phyloP scores from a whole-genome alignment of 2,329 filamentous ascomycete genomes.

The Blumeria hordei region DNA sequence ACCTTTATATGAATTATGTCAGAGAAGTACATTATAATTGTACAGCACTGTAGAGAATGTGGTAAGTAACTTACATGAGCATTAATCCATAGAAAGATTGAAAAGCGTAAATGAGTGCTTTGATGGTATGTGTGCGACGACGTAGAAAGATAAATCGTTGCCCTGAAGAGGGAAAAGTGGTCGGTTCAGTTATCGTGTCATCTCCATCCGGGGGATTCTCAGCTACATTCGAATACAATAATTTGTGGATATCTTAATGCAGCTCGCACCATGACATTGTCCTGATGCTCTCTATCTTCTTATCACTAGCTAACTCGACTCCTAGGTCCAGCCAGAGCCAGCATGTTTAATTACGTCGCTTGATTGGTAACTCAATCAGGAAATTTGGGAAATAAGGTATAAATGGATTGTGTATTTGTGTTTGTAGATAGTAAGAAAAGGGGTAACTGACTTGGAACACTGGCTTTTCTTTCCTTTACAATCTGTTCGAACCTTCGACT shows the following conservation, averaged over 20 bases:
- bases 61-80: constrained; percentile 57
- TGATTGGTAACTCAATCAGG: not conserved
- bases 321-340: no score
- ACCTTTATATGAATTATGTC: constrained; percentile 27
- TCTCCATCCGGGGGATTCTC: constrained; percentile 11
- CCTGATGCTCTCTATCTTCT: no score
- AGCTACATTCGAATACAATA: constrained; percentile 4
- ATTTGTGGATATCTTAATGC: no score
- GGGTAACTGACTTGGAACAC: constrained; percentile 12
- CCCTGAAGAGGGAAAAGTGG: constrained; percentile 46
- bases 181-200: constrained; percentile 30
- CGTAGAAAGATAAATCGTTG: constrained; percentile 37
- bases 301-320: no score
- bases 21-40: no score
- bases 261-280: no score
- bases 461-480: constrained; percentile 8
- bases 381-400: not conserved
- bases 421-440: not conserved
- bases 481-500: constrained; percentile 52
- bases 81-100: constrained; percentile 99
- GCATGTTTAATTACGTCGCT: not conserved
- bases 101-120: constrained; percentile 63
- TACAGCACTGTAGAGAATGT: no score
- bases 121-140: constrained; percentile 49
- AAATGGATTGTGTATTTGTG: not conserved